These are phyloP conservation scores for Misopates orontium DNA, from an alignment of 257 asterid species.

Conservation along the genomic window DNA sequence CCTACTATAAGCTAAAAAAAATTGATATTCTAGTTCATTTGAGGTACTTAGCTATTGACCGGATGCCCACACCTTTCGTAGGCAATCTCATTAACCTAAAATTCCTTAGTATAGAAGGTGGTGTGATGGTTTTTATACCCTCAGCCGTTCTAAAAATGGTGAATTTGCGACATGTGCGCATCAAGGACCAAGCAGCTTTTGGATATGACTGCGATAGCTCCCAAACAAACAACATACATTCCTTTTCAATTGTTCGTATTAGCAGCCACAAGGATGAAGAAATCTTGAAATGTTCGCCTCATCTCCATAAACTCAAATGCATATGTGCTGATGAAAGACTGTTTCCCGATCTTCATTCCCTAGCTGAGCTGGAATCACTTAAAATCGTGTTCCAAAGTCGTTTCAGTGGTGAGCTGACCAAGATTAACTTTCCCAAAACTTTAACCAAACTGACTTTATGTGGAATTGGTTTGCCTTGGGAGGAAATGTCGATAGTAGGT, in stretches of 20 bases:
- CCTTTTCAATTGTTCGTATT: neutral
- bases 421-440: no score
- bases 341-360: slow-evolving; percentile 15
- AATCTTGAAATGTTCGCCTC: no score
- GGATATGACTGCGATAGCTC: neutral
- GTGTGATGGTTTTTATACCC: neutral
- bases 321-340: neutral
- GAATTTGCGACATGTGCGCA: slow-evolving; percentile 22
- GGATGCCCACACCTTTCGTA: neutral
- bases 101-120: neutral
- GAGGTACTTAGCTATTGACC: slow-evolving; percentile 9
- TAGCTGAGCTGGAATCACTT: slow-evolving; percentile 18
- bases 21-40: slow-evolving; percentile 13
- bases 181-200: neutral
- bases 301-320: no score
- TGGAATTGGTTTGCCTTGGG: neutral
- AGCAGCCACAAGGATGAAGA: no score
- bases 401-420: no score
- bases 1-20: neutral
- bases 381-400: neutral
- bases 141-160: slow-evolving; percentile 2
- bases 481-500: no score
- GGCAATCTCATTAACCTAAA: slow-evolving; percentile 12
- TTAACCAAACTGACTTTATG: no score
- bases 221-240: neutral